Base-by-base conservation (phyloP, 2,329 filamentous ascomycete species). In the Fusarium sp. region DNA sequence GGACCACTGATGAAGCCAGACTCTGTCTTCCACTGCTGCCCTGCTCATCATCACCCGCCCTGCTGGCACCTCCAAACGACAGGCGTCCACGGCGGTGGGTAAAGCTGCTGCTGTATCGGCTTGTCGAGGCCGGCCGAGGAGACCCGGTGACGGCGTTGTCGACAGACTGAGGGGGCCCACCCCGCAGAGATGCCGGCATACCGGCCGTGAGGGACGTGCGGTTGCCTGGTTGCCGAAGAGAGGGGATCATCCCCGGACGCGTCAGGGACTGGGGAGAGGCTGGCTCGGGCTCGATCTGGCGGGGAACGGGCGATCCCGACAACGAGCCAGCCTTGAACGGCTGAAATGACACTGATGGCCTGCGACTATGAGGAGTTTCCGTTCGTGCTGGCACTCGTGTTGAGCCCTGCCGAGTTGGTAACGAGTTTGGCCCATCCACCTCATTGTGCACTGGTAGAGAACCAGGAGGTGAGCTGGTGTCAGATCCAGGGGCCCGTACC, bases 251-350 rank as follows among this genome's bases (percentile, higher is more conserved):
- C 5, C 85, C 87, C 7, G 84, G 82, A 29, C 88, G 85, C 25
- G 84, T 79, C 10, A 87, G 79, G 1, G 89, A 90, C 52, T 87
- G 85, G 3, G 90, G 88, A 4, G 91, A 92, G 35, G 87, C 85
- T 16, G 90, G 88, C 58, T 90, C 89, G 16, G 83, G 81, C 14
- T 90, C 88, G 3, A 83, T 80, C 8, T 85, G 80, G 33, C 88
- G 85, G 31, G 85, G 85, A n/a, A 87, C 81, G 0, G 95, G 96
- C 6, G 95, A 98, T 5, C 94, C 95, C 3, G 95, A 97, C n/a
- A 98, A 86, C 2, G 96, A 97, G 13, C 96, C 96, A 16, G 95
- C 94, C 83, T 99, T 99, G 86, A 99, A 99, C 0, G 96, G 95
- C 77, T 97, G 94, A 78, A 98, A 98, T 1, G 94, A 97, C 25